Percentiles rank a stretch among this genome's conserved stretches.
Conservation (phyloP, 805 yeast species). For the Candida insectalens region DNA sequence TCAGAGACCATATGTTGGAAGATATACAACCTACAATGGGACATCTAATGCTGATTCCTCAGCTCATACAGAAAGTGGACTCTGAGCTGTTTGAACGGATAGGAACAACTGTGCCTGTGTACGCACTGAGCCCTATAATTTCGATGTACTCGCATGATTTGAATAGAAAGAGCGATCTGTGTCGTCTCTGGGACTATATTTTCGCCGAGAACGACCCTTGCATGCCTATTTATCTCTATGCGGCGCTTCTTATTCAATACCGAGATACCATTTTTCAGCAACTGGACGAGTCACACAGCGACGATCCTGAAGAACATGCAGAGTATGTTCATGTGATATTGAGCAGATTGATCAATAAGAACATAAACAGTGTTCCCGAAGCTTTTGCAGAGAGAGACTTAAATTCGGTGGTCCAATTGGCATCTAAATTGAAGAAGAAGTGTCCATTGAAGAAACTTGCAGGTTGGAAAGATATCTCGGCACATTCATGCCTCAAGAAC, state of each 20-base stretch:
- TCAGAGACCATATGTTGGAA: slow-evolving; percentile 82
- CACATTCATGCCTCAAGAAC: slow-evolving; percentile 1
- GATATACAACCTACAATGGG: slow-evolving; percentile 55
- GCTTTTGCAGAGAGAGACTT: background rate
- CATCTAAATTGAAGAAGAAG: background rate
- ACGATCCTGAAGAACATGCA: slow-evolving; percentile 6
- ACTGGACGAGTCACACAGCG: slow-evolving; percentile 13
- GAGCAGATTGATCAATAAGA: background rate
- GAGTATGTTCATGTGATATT: slow-evolving; percentile 1
- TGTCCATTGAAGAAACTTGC: background rate
- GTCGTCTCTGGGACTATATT: slow-evolving; percentile 60
- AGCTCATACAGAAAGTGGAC: slow-evolving; percentile 43
- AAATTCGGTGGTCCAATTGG: background rate
- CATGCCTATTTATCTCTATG: slow-evolving; percentile 51
- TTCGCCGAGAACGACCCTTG: slow-evolving; percentile 47
- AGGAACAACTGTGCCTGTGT: slow-evolving; percentile 41
- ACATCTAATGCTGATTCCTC: slow-evolving; percentile 60
- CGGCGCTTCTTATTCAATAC: slow-evolving; percentile 37
- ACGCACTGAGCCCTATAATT: slow-evolving; percentile 66
- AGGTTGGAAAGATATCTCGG: slow-evolving; percentile 4
- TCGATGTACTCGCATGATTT: slow-evolving; percentile 74
- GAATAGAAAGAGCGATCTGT: slow-evolving; percentile 35
- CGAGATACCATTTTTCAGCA: slow-evolving; percentile 33
- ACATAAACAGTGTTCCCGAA: background rate
- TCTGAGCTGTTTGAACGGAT: slow-evolving; percentile 30